phyloP scores from a whole-genome alignment of 2,329 filamentous ascomycete species.

The Verticillium isaacii region DNA sequence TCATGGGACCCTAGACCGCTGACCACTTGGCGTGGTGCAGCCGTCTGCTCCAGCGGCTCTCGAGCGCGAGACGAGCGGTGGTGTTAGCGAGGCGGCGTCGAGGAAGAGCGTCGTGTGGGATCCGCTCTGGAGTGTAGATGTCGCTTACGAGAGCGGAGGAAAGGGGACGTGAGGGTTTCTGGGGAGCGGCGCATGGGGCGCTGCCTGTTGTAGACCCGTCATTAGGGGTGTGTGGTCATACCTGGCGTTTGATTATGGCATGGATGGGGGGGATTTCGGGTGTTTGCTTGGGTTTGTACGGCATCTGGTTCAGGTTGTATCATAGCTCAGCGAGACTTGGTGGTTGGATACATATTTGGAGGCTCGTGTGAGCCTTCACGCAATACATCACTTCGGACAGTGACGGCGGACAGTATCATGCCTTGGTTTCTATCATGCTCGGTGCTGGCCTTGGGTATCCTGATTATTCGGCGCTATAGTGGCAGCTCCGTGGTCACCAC shows the following conservation, averaged over 20 bases:
- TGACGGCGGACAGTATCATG: too few species aligned
- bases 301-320: neutral
- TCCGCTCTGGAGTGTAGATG: constrained; percentile 56
- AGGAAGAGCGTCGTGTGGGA: constrained; percentile 58
- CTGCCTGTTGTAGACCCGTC: neutral
- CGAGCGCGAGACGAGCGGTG: constrained; percentile 33
- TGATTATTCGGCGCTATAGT: too few species aligned
- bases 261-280: neutral
- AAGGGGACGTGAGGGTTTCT: constrained; percentile 4
- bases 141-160: constrained; percentile 45
- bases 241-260: neutral
- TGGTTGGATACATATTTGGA: neutral
- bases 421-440: too few species aligned
- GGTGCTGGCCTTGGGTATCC: too few species aligned
- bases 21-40: constrained; percentile 19
- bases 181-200: neutral
- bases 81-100: constrained; percentile 23
- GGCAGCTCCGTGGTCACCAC: too few species aligned
- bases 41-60: constrained; percentile 12
- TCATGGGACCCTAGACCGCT: constrained; percentile 42
- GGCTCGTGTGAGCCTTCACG: neutral
- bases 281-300: neutral
- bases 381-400: neutral
- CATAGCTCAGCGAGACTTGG: neutral
- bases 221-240: neutral